phyloP scores from a whole-genome alignment of 140 eudicot species.

The Flaveria floridana region DNA sequence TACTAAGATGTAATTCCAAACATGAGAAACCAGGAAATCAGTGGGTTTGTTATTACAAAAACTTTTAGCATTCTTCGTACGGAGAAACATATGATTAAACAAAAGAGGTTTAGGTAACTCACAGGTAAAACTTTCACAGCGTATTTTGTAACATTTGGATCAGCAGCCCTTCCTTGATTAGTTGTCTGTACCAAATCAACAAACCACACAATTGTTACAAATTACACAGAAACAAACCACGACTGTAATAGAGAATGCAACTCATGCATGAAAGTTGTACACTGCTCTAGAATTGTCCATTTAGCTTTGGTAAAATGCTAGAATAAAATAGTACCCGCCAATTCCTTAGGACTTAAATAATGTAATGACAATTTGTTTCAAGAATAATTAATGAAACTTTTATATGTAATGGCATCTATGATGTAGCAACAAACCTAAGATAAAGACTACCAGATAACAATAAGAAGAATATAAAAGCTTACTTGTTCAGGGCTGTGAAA shows the following conservation, averaged over 20 bases:
- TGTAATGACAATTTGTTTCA: not conserved
- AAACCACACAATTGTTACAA: slow-evolving; percentile 8
- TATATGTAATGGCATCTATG: not conserved
- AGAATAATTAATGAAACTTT: not conserved
- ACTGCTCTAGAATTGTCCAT: slow-evolving; percentile 11
- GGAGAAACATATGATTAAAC: not conserved
- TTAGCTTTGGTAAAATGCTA: slow-evolving; percentile 14
- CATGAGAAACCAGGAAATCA: slow-evolving; percentile 15
- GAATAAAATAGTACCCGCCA: not conserved
- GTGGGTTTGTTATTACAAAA: slow-evolving; percentile 10
- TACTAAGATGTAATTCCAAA: slow-evolving; percentile 2
- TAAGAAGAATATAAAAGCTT: slow-evolving; percentile 24
- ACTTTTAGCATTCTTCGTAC: not conserved
- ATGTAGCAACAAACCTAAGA: not conserved
- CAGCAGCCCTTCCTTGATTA: slow-evolving; percentile 63
- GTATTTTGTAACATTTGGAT: slow-evolving; percentile 87
- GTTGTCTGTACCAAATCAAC: slow-evolving; percentile 53
- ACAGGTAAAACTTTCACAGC: slow-evolving; percentile 86
- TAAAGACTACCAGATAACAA: slow-evolving; percentile 9
- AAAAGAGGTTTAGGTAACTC: slow-evolving; percentile 37
- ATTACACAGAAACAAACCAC: not conserved
- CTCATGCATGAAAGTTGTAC: slow-evolving; percentile 15
- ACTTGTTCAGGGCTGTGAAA: slow-evolving; percentile 92
- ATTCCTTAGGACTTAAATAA: not conserved
- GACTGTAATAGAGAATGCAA: slow-evolving; percentile 7